phyloP scores from a whole-genome alignment of 192 early-diverging fungal species.

The Backusella sp. region DNA sequence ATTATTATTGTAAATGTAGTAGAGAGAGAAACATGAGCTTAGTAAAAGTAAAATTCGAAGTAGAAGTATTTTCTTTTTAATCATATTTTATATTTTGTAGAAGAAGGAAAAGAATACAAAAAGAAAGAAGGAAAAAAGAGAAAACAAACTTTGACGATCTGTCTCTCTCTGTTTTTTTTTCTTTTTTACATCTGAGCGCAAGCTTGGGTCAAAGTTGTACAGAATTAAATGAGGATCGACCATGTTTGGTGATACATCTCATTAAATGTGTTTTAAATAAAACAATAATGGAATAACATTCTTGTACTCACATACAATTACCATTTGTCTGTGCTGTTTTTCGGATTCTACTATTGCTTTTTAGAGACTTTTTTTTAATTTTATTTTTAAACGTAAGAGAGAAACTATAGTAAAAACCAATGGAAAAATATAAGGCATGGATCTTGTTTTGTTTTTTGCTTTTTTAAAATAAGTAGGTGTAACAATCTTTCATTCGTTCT shows the following conservation, averaged over 20 bases:
- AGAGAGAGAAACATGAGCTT: background rate
- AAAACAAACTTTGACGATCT: background rate
- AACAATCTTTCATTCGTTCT: no score
- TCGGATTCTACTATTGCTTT: background rate
- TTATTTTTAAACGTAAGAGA: no score
- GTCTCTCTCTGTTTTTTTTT: background rate
- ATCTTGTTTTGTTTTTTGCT: no score
- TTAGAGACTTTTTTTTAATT: no score
- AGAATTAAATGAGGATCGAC: conserved; percentile 1
- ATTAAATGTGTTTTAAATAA: background rate
- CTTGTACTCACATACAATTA: background rate
- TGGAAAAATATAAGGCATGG: no score
- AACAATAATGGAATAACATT: background rate
- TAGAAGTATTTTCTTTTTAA: background rate
- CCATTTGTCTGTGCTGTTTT: background rate
- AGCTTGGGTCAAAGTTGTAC: background rate
- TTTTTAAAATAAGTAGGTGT: no score
- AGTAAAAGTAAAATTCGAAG: background rate
- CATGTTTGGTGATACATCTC: background rate
- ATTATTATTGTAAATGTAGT: background rate
- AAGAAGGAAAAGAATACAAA: background rate
- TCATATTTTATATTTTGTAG: background rate
- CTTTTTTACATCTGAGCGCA: background rate
- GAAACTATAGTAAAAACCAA: no score
- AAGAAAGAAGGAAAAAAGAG: background rate